A percentile compares a stretch with the other conserved stretches of the same genome.
These are phyloP conservation scores for Citrus sp. DNA, from an alignment of 345 rosid species.

Conservation along the genomic window DNA sequence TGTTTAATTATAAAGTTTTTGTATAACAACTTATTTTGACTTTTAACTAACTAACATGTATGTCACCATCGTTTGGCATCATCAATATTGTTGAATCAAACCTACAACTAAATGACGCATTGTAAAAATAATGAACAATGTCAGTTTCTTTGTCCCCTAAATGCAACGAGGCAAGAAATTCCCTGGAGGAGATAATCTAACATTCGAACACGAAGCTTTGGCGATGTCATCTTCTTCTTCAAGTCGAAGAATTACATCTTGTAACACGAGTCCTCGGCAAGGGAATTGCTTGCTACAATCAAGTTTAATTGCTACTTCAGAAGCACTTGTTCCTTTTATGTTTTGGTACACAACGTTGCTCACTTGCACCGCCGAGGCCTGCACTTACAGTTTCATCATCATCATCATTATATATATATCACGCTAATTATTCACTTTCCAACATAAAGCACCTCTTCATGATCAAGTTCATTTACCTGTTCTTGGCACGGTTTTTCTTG, in stretches of 20 bases:
- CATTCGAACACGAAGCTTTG: conserved; percentile 62
- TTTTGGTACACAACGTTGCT: conserved; percentile 64
- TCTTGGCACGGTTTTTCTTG: conserved; percentile 40
- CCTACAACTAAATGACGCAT: too few relatives aligned
- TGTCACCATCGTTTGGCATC: too few relatives aligned
- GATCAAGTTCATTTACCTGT: conserved; percentile 40
- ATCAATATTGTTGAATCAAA: too few relatives aligned
- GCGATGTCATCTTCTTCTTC: conserved; percentile 23
- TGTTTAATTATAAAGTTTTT: too few relatives aligned
- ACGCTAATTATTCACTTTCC: too few relatives aligned
- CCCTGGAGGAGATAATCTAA: conserved; percentile 29
- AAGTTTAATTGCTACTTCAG: conserved; percentile 54
- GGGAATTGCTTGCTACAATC: conserved; percentile 59
- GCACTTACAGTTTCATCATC: neutral
- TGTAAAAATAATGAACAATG: too few relatives aligned
- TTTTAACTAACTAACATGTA: too few relatives aligned
- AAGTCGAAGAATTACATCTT: conserved; percentile 36
- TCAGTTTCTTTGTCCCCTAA: neutral
- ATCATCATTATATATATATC: too few relatives aligned
- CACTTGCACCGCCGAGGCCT: conserved; percentile 74
- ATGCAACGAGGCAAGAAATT: conserved; percentile 51
- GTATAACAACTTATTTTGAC: too few relatives aligned
- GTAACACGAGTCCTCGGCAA: conserved; percentile 55
- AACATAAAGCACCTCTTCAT: neutral
- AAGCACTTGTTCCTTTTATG: conserved; percentile 76